phyloP scores from a whole-genome alignment of 176 grass and related monocot species.

The Carex kokanica region DNA sequence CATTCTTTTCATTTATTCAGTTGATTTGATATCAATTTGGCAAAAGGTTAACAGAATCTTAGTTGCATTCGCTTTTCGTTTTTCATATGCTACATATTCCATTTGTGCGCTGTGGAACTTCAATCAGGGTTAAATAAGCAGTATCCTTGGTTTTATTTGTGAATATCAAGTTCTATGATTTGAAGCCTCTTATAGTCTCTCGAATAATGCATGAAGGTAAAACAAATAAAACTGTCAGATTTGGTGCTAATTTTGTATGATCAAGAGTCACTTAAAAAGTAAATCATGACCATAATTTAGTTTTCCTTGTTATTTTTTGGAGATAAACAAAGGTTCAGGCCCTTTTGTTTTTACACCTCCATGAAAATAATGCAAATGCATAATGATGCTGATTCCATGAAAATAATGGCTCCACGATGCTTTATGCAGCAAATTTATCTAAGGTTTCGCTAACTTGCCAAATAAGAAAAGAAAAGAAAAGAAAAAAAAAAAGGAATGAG shows the following conservation, averaged over 20 bases:
- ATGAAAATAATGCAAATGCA: not conserved
- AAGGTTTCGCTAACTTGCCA: not conserved
- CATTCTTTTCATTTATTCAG: not conserved
- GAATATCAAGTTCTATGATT: too few relatives aligned
- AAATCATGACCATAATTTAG: not conserved
- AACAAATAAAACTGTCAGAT: not conserved
- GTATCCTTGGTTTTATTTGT: not conserved
- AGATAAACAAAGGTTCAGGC: not conserved
- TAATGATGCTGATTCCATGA: not conserved
- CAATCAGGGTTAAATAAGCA: not conserved
- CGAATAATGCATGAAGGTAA: not conserved
- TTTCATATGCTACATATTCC: not conserved
- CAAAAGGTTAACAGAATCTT: not conserved
- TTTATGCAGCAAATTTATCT: not conserved
- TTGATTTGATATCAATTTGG: not conserved
- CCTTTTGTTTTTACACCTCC: too few relatives aligned
- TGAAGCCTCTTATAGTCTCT: not conserved
- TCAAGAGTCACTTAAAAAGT: not conserved
- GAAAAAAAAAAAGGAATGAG: not conserved
- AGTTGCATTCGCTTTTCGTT: not conserved
- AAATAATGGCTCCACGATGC: too few relatives aligned
- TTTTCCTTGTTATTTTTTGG: not conserved
- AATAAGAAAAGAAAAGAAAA: not conserved
- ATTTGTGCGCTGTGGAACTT: not conserved
- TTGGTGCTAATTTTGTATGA: not conserved